Percentiles rank a stretch among this genome's conserved stretches.
Conservation (phyloP, 1,139 yeast genomes). For the Yamadazyma blattariae region DNA sequence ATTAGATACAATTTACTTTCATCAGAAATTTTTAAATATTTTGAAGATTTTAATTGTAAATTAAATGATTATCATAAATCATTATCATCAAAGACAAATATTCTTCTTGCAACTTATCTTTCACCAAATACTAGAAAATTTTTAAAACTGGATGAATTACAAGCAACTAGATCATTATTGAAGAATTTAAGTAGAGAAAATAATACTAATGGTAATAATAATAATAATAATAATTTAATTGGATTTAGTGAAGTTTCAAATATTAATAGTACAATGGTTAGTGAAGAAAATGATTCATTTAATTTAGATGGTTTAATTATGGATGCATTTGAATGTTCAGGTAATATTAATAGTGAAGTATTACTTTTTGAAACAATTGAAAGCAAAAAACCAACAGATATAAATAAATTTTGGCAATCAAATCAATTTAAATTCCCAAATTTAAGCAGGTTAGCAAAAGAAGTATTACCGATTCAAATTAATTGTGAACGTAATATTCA, state of each 20-base stretch:
- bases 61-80: slow-evolving; percentile 10
- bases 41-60: slow-evolving; percentile 9
- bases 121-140: slow-evolving; percentile 26
- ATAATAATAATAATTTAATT: background rate
- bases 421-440: slow-evolving; percentile 16
- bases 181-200: background rate
- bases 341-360: slow-evolving; percentile 24
- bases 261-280: background rate
- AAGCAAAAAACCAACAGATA: slow-evolving; percentile 5
- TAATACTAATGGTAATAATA: background rate
- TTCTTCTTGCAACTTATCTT: slow-evolving; percentile 21
- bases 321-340: slow-evolving; percentile 27
- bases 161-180: slow-evolving; percentile 10
- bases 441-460: slow-evolving; percentile 15
- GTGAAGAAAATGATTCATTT: slow-evolving; percentile 10
- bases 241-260: too few relatives aligned
- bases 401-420: slow-evolving; percentile 19
- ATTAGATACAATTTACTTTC: slow-evolving; percentile 10
- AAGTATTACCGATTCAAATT: slow-evolving; percentile 17
- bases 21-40: slow-evolving; percentile 8
- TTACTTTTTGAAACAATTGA: slow-evolving; percentile 23
- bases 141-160: slow-evolving; percentile 19
- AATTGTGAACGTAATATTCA: slow-evolving; percentile 15
- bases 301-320: slow-evolving; percentile 23
- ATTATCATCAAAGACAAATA: slow-evolving; percentile 15